Percentiles rank a stretch among this genome's conserved stretches.
Conservation (phyloP, 2,329 filamentous ascomycete genomes). For the Chalara sp. region DNA sequence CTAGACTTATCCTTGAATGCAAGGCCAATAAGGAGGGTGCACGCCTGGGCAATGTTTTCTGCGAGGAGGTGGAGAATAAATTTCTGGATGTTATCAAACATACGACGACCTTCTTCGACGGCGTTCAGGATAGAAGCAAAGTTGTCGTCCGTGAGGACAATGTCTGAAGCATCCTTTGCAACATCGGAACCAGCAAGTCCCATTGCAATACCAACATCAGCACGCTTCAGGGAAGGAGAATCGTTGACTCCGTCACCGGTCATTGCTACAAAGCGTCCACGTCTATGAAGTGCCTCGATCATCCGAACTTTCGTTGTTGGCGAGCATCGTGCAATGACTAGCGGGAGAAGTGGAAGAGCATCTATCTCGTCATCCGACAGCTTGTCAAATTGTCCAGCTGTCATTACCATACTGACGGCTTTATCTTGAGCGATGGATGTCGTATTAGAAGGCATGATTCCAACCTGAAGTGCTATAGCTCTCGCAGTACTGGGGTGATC, state of each 20-base stretch:
- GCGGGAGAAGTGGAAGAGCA: conserved; percentile 63
- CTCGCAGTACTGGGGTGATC: conserved; percentile 74
- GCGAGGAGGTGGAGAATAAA: conserved; percentile 52
- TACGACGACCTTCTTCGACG: conserved; percentile 61
- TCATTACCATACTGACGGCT: conserved; percentile 65
- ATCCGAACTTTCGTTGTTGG: conserved; percentile 85
- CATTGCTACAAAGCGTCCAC: conserved; percentile 59
- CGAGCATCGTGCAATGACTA: conserved; percentile 78
- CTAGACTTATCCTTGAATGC: conserved; percentile 67
- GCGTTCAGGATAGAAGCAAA: conserved; percentile 75
- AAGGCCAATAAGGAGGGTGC: conserved; percentile 73
- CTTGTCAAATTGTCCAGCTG: conserved; percentile 72
- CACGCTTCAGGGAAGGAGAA: conserved; percentile 63
- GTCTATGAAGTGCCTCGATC: conserved; percentile 80
- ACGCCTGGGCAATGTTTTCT: conserved; percentile 78
- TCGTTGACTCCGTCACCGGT: conserved; percentile 73
- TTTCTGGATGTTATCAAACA: conserved; percentile 71
- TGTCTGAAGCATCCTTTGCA: conserved; percentile 76
- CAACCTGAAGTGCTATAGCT: conserved; percentile 72
- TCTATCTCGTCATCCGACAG: conserved; percentile 73
- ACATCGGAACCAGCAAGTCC: conserved; percentile 62
- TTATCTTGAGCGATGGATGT: conserved; percentile 52
- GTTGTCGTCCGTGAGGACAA: conserved; percentile 75
- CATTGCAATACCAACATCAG: conserved; percentile 73
- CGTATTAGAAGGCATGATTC: conserved; percentile 63